Percentiles rank a stretch among this genome's conserved stretches.
Evolutionary conservation across 352 stramenopile species (phyloP).

Genomic region (Globisporangium orthogonon): DNA sequence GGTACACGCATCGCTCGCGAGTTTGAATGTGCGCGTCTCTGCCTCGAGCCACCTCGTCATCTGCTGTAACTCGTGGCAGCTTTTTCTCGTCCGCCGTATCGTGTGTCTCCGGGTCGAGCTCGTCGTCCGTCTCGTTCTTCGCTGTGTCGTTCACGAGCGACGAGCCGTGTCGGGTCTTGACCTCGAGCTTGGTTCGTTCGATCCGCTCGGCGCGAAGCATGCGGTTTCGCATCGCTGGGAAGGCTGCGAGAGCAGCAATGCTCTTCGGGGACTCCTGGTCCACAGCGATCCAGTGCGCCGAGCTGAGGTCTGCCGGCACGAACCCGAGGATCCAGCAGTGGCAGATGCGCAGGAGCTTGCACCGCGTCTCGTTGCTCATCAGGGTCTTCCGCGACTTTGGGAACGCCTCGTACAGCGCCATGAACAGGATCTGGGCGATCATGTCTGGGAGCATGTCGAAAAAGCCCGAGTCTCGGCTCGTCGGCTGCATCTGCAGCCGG

Average conservation of each 20-base stretch:
- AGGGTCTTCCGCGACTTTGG: constrained; percentile 53
- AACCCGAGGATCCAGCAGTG: constrained; percentile 64
- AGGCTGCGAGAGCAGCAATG: constrained; percentile 48
- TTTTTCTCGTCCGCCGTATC: neutral
- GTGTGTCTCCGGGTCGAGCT: constrained; percentile 1
- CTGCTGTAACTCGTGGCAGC: constrained; percentile 5
- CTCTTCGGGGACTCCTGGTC: constrained; percentile 52
- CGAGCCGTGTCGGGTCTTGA: constrained; percentile 34
- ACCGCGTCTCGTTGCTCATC: constrained; percentile 21
- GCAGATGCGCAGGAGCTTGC: constrained; percentile 41
- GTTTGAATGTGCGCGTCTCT: constrained; percentile 23
- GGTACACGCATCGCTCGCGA: constrained; percentile 42
- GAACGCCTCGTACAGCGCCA: constrained; percentile 64
- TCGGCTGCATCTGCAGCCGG: constrained; percentile 42
- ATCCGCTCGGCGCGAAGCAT: constrained; percentile 57
- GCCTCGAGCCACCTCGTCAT: neutral
- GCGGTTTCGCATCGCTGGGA: constrained; percentile 63
- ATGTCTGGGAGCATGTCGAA: constrained; percentile 53
- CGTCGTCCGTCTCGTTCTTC: constrained; percentile 3
- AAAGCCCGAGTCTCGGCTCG: constrained; percentile 42
- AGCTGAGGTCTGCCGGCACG: constrained; percentile 38
- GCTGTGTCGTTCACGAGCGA: constrained; percentile 10
- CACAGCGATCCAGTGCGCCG: constrained; percentile 46
- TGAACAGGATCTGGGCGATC: constrained; percentile 55
- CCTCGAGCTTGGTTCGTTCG: constrained; percentile 49